These are phyloP conservation scores for Rusavskia elegans DNA, from an alignment of 495 filamentous ascomycete genomes.

Conservation along the genomic window DNA sequence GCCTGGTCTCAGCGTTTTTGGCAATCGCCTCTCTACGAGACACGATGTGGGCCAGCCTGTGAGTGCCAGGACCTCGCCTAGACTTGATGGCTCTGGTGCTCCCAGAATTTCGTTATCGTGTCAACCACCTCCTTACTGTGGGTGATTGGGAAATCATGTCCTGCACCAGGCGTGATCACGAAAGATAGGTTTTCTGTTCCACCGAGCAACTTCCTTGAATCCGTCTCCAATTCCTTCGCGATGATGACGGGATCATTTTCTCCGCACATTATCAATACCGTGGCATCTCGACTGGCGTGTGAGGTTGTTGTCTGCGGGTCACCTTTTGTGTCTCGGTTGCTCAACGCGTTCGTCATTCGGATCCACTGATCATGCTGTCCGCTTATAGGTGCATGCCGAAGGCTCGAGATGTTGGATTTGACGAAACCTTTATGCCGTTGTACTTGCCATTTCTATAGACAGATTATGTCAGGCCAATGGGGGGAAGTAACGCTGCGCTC, in stretches of 20 bases:
- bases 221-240: conserved; percentile 38
- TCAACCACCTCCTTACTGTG: conserved; percentile 31
- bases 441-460: conserved; percentile 32
- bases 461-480: neutral
- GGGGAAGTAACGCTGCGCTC: neutral
- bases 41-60: too few species aligned
- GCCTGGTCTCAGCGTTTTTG: too few species aligned
- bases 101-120: neutral
- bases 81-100: neutral
- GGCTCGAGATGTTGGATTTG: conserved; percentile 39
- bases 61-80: too few species aligned
- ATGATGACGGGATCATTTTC: conserved; percentile 36
- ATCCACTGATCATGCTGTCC: conserved; percentile 39
- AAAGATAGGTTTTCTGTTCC: conserved; percentile 28
- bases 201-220: conserved; percentile 32
- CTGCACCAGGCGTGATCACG: conserved; percentile 29
- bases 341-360: conserved; percentile 19
- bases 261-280: conserved; percentile 37
- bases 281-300: too few species aligned
- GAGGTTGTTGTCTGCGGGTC: conserved; percentile 17
- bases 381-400: conserved; percentile 39
- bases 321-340: conserved; percentile 28
- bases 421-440: conserved; percentile 38
- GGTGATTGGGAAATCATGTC: conserved; percentile 42
- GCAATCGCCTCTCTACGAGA: too few species aligned